Conservation (phyloP, 805 yeast species). For the Saccharomycopsis sp. region DNA sequence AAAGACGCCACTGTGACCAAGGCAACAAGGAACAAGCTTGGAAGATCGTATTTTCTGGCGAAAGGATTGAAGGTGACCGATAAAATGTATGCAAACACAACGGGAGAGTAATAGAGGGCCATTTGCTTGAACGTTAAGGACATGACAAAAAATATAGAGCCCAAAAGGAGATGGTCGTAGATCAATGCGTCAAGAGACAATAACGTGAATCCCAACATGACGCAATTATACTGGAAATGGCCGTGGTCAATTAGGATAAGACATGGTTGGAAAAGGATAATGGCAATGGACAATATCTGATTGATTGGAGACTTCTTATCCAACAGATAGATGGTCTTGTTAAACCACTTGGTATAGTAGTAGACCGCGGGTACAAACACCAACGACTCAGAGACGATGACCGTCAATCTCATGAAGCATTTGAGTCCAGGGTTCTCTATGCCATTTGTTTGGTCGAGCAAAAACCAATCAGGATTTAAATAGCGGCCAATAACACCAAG, state of each 20-base stretch:
- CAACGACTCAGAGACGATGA: constrained; percentile 64
- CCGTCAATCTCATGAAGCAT: constrained; percentile 80
- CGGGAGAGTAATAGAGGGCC: constrained; percentile 90
- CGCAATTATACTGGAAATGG: constrained; percentile 91
- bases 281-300: constrained; percentile 68
- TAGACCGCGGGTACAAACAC: constrained; percentile 77
- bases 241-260: constrained; percentile 89
- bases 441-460: constrained; percentile 66
- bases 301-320: constrained; percentile 54
- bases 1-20: constrained; percentile 55
- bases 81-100: constrained; percentile 73
- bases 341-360: constrained; percentile 58
- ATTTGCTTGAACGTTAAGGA: constrained; percentile 88
- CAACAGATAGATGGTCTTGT: constrained; percentile 23
- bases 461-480: constrained; percentile 68
- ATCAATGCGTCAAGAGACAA: constrained; percentile 59
- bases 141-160: constrained; percentile 70
- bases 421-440: constrained; percentile 60
- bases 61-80: constrained; percentile 21
- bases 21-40: constrained; percentile 56
- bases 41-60: constrained; percentile 40
- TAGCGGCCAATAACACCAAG: constrained; percentile 63
- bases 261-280: constrained; percentile 80
- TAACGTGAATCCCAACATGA: constrained; percentile 84
- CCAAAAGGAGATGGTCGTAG: constrained; percentile 55